Conservation (phyloP, 1,284 basidiomycete genomes). For the Cutaneotrichosporon cyanovorans region DNA sequence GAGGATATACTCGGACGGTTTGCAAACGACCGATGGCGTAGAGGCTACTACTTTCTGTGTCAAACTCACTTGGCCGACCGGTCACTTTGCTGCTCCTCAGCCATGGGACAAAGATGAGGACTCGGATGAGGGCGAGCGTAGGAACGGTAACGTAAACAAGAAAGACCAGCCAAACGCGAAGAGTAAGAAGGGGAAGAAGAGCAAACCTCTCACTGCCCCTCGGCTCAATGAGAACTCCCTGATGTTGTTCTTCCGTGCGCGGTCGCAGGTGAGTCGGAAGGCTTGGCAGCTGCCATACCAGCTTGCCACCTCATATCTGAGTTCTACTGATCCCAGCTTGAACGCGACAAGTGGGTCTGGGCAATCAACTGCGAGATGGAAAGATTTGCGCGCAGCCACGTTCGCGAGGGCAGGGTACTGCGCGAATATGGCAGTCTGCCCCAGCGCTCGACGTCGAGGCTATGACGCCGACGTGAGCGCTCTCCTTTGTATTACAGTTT, state of each 20-base stretch:
- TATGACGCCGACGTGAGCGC: too few relatives aligned
- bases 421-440: constrained; percentile 32
- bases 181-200: neutral
- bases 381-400: constrained; percentile 31
- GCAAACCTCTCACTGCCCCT: constrained; percentile 25
- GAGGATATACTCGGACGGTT: constrained; percentile 42
- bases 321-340: constrained; percentile 28
- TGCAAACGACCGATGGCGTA: constrained; percentile 36
- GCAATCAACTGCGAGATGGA: constrained; percentile 45
- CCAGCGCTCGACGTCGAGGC: neutral
- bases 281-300: neutral
- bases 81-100: constrained; percentile 16
- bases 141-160: neutral
- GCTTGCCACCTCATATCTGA: neutral
- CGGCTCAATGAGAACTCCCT: constrained; percentile 24
- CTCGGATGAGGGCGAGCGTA: constrained; percentile 3
- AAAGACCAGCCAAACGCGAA: neutral
- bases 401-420: constrained; percentile 23
- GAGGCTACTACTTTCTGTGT: constrained; percentile 43
- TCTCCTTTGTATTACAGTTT: too few relatives aligned
- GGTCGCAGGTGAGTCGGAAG: constrained; percentile 37
- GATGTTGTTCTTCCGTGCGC: constrained; percentile 37
- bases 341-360: constrained; percentile 46
- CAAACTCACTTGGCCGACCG: constrained; percentile 21
- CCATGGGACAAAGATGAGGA: constrained; percentile 29